These are phyloP conservation scores for Boletus coccyginus DNA, from an alignment of 768 basidiomycete genomes.

Conservation along the genomic window DNA sequence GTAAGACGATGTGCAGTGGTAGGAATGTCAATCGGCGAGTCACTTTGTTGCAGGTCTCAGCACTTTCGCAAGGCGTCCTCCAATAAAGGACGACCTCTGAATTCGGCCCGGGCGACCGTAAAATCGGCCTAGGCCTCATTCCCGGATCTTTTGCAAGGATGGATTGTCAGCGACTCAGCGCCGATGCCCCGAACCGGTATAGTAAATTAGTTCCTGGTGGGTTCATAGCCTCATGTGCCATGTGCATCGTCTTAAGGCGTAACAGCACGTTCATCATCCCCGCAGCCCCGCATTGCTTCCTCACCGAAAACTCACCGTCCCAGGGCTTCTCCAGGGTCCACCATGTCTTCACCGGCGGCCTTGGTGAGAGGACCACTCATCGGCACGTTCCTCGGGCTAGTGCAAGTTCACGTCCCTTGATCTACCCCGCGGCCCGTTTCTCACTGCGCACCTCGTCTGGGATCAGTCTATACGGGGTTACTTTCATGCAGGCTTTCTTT, in stretches of 20 bases:
- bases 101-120: no score
- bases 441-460: not conserved
- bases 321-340: not conserved
- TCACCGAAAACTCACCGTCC: not conserved
- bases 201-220: not conserved
- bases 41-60: no score
- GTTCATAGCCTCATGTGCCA: not conserved
- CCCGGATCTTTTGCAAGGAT: not conserved
- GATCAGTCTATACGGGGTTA: constrained; percentile 27
- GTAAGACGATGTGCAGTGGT: no score
- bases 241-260: not conserved
- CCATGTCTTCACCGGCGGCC: constrained; percentile 7
- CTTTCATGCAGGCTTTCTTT: constrained; percentile 27
- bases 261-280: not conserved
- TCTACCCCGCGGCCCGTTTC: not conserved
- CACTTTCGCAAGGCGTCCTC: no score
- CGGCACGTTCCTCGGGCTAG: constrained; percentile 23
- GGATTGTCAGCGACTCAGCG: not conserved
- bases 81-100: no score
- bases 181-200: not conserved
- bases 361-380: constrained; percentile 25
- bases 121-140: no score
- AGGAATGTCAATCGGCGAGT: no score
- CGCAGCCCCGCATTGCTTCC: not conserved
- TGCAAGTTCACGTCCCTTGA: constrained; percentile 8